A percentile compares a stretch with the other conserved stretches of the same genome.
Evolutionary conservation across 768 basidiomycete species (phyloP).

Genomic region (Kwoniella mangroviensis): DNA sequence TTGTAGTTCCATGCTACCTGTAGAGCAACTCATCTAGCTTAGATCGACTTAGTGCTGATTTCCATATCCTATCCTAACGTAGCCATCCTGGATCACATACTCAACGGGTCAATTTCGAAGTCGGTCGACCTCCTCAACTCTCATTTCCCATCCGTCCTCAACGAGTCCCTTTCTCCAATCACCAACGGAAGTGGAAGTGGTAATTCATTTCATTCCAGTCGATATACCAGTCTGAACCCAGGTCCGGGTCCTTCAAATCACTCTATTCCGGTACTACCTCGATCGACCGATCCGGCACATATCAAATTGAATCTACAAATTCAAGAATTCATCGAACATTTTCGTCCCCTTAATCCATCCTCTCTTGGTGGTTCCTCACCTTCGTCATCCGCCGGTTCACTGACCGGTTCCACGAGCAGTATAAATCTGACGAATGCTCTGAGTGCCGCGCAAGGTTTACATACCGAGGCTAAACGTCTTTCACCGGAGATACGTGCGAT

Average conservation of each 20-base stretch:
- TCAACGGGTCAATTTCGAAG: conserved; percentile 75
- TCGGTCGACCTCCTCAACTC: conserved; percentile 70
- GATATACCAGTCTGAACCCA: no score
- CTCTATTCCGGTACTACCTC: conserved; percentile 28
- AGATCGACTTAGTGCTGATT: no score
- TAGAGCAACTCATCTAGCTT: neutral
- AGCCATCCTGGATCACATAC: conserved; percentile 75
- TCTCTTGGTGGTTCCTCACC: conserved; percentile 71
- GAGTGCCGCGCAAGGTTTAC: conserved; percentile 65
- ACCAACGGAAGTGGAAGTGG: conserved; percentile 19
- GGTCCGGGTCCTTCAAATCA: conserved; percentile 9
- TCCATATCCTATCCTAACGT: neutral
- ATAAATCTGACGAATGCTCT: conserved; percentile 50
- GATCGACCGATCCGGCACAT: conserved; percentile 73
- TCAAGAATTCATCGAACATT: conserved; percentile 82
- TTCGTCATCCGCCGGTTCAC: conserved; percentile 66
- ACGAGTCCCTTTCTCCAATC: conserved; percentile 14
- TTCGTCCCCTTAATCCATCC: conserved; percentile 62
- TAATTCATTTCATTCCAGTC: conserved; percentile 1
- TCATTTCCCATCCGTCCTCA: conserved; percentile 77
- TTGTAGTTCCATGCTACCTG: neutral
- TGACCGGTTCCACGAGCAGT: conserved; percentile 17
- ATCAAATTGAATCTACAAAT: conserved; percentile 83
- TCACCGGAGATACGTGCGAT: conserved; percentile 65
- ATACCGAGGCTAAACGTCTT: conserved; percentile 67